Evolutionary conservation across 83 land plant genomes (phyloP), one percentile per base, ranked within the genome.

Genomic region (Thuja plicata): DNA sequence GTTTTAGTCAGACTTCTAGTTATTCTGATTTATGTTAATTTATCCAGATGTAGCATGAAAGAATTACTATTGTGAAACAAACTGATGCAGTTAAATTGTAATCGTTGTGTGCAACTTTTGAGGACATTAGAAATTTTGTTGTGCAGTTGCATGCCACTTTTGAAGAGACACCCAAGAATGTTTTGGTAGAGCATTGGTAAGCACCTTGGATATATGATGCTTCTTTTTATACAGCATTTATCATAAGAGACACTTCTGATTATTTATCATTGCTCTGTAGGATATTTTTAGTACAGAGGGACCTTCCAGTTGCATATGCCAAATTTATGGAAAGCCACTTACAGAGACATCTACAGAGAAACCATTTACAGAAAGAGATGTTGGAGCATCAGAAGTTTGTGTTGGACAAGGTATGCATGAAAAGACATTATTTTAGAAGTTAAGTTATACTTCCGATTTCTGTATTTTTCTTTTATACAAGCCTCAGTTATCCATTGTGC

Each of bases 151-250:
- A 89, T 89, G 92, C 88, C 54, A 78, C 66, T 54, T 91, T 91
- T 54, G 89, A 90, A 62, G 92, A 93, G 74, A 93, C 91, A 88
- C 90, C 89, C 32, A 43, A 87, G 88, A 90, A 88, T 83, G 92
- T 80, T 48, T 70, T 93, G 87, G 91, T 87, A 43, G 77, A 92
- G 9, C 88, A 91, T 55, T 94, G 96, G 96, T 94, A 66, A 91
- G 95, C 35, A 76, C 41, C 38, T 17, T 76, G 38, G 80, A 76
- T 0, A 27, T 34, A 5, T 35, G 80, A 35, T 32, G 6, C 40
- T 76, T 13, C 13, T 76, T 4, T 60, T 35, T 35, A 34, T 76
- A 34, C 19, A 76, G 41, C 78, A 74, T 74, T 8, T 9, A 74
- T 74, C 35, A 32, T 34, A 37, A 76, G 80, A 2, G 35, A 37